Evolutionary conservation across 2,329 filamentous ascomycete species (phyloP).

Genomic region (Ophiostoma quercus): DNA sequence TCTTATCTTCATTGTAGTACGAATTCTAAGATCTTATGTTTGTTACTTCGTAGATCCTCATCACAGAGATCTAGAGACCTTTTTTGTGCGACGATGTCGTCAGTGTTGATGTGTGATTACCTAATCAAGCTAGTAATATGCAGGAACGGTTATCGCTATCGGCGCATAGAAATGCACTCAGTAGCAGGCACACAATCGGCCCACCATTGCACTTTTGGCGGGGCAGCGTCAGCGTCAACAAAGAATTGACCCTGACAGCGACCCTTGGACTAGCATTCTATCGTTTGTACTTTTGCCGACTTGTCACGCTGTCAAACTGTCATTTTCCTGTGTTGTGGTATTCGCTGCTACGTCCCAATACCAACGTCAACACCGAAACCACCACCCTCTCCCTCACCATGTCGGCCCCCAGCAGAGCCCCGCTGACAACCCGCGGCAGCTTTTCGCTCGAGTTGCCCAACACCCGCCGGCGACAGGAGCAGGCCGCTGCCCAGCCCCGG

Average conservation of each 20-base stretch:
- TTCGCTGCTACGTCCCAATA: background rate
- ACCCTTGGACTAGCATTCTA: conserved; percentile 6
- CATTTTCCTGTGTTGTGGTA: background rate
- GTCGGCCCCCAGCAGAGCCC: conserved; percentile 17
- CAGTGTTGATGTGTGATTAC: background rate
- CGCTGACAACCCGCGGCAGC: conserved; percentile 14
- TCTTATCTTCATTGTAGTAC: no score
- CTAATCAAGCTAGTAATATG: background rate
- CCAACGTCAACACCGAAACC: background rate
- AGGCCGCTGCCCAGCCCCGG: conserved; percentile 16
- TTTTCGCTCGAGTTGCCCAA: conserved; percentile 52
- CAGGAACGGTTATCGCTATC: conserved; percentile 10
- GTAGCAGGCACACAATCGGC: background rate
- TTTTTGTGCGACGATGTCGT: background rate
- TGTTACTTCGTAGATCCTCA: no score
- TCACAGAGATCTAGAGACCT: background rate
- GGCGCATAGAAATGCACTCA: background rate
- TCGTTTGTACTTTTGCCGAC: background rate
- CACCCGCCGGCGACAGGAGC: conserved; percentile 51
- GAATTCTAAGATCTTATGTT: no score
- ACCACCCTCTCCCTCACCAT: conserved; percentile 14
- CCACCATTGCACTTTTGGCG: conserved; percentile 7
- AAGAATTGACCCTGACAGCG: conserved; percentile 5
- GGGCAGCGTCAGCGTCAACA: conserved; percentile 7
- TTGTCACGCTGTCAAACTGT: background rate